phyloP scores from a whole-genome alignment of 164 flowering plant genomes.

The Berberis vulgaris region DNA sequence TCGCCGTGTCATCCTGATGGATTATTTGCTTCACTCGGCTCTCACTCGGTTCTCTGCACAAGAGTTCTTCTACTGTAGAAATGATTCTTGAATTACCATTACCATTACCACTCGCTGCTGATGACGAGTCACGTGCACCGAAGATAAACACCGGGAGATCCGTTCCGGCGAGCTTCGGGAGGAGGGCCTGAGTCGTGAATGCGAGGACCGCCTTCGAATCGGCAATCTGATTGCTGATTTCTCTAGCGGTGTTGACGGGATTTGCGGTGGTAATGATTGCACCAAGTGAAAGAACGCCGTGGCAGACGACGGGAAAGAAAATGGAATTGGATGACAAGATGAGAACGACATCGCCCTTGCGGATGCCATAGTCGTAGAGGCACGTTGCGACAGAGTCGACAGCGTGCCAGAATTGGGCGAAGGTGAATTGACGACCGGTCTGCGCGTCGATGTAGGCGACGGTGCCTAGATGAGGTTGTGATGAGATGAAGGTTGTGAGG shows the following conservation, averaged over 20 bases:
- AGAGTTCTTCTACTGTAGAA: conserved; percentile 4
- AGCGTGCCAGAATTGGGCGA: conserved; percentile 49
- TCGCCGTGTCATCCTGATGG: conserved; percentile 62
- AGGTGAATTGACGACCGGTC: conserved; percentile 63
- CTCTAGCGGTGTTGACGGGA: conserved; percentile 73
- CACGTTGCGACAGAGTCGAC: conserved; percentile 52
- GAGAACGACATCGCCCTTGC: conserved; percentile 78
- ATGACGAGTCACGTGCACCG: conserved; percentile 4
- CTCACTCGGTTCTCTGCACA: not conserved
- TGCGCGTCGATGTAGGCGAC: conserved; percentile 82
- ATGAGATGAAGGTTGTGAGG: conserved; percentile 71
- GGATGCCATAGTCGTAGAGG: conserved; percentile 50
- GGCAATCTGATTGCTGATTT: conserved; percentile 60
- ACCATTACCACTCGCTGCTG: too few species aligned
- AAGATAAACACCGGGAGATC: conserved; percentile 47
- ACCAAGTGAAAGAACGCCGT: conserved; percentile 76
- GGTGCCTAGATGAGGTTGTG: conserved; percentile 53
- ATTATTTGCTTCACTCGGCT: not conserved
- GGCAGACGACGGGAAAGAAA: conserved; percentile 68
- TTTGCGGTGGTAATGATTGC: conserved; percentile 85
- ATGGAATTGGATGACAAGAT: conserved; percentile 87
- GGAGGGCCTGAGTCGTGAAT: conserved; percentile 47
- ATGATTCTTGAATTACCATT: too few species aligned
- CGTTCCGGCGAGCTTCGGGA: conserved; percentile 51
- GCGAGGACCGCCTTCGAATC: conserved; percentile 77